Base-by-base conservation (phyloP, 345 rosid genomes). In the Salix udensis region DNA sequence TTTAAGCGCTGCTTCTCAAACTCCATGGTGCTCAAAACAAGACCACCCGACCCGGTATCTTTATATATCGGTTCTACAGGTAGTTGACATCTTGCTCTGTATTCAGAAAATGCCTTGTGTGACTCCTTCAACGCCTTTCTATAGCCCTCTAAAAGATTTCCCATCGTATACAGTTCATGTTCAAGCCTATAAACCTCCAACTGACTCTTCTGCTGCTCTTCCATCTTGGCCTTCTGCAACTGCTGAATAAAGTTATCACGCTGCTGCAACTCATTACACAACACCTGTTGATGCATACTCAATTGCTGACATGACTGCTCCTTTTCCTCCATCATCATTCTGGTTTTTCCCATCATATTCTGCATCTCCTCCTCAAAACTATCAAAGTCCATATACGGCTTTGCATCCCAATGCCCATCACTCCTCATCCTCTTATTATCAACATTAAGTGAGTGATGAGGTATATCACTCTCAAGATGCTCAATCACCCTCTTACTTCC, bases 21-120 rank as follows among this genome's bases (percentile, higher is more conserved):
- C 79, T 93, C 98, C 48, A 50, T 71, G 66, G 83, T 69, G 77
- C 94, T 89, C 88, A 96, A 73, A 52, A 92, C 93, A 78, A 92
- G 90, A 69, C 98, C 98, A 16, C 92, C 91, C 30, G 91, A 84
- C 14, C 97, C 96, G 70, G 87, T 78, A 86, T 93, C 96, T 86
- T 83, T 82, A 84, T 93, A 93, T 67, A 91, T 86, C 4, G 94
- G 90, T 58, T 86, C 90, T 73, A 87, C 91, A 60, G 85, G 88
- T 74, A 79, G 77, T 4, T 83, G 87, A 78, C 77, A 86, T 52
- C 80, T 86, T 23, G 87, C 87, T 77, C 92, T 87, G 67, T 93
- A 93, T 55, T 93, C 91, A 23, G 88, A 78, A 77, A 89, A 92
- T 73, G 89, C 85, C 79, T 82, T 82, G 50, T 84, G 84, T 2